Evolutionary conservation across 2,329 filamentous ascomycete species (phyloP).

Genomic region (Aspergillus persii): DNA sequence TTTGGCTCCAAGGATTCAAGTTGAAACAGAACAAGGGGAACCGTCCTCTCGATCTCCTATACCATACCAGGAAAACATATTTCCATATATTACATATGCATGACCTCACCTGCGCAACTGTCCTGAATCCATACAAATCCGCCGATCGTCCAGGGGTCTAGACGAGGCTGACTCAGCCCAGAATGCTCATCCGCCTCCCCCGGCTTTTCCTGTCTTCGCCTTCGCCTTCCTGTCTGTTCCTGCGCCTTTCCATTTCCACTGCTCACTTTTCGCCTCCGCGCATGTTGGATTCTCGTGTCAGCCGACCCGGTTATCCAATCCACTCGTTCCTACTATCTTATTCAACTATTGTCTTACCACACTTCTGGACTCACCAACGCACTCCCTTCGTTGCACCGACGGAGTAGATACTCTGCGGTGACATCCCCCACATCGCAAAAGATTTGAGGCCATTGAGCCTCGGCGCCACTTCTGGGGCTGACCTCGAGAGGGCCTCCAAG

Average conservation of each 20-base stretch:
- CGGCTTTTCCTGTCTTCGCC: not conserved
- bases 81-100: too few relatives aligned
- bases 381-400: not conserved
- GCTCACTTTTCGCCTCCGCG: too few relatives aligned
- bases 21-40: not conserved
- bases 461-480: not conserved
- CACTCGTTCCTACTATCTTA: not conserved
- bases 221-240: not conserved
- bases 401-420: not conserved
- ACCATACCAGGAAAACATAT: too few relatives aligned
- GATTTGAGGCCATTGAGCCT: constrained; percentile 5
- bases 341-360: not conserved
- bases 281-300: not conserved
- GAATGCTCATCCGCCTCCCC: not conserved
- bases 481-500: not conserved
- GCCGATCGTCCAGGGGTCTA: not conserved
- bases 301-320: not conserved
- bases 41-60: not conserved
- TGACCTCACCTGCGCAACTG: too few relatives aligned
- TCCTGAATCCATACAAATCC: too few relatives aligned
- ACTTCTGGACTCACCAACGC: not conserved
- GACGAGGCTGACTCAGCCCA: not conserved
- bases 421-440: constrained; percentile 6
- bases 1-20: not conserved
- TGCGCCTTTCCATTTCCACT: too few relatives aligned